Conservation (phyloP, 805 yeast species). For the Debaryomyces castellii region DNA sequence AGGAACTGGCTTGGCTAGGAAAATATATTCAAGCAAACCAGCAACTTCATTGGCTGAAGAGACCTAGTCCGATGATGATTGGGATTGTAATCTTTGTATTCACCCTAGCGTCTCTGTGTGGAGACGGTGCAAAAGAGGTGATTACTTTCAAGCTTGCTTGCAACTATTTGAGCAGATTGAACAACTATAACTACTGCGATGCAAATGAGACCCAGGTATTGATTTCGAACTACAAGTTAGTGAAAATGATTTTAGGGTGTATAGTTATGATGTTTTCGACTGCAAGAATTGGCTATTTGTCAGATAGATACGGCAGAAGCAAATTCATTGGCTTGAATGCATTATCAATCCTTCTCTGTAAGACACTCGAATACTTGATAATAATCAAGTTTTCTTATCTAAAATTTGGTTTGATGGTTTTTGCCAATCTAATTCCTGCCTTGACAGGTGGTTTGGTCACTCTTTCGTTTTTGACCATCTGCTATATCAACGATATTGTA, state of each 20-base stretch:
- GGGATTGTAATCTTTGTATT: conserved; percentile 41
- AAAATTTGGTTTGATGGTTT: conserved; percentile 36
- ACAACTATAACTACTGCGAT: conserved; percentile 20
- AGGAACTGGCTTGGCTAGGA: conserved; percentile 49
- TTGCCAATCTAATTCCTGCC: conserved; percentile 45
- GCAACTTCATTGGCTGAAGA: conserved; percentile 48
- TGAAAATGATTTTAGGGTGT: conserved; percentile 41
- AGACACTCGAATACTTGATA: conserved; percentile 19
- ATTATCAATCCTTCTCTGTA: conserved; percentile 19
- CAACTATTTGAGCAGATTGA: conserved; percentile 13
- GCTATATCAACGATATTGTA: conserved; percentile 74
- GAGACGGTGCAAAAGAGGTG: conserved; percentile 43
- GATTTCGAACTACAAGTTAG: conserved; percentile 51
- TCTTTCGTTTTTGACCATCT: conserved; percentile 56
- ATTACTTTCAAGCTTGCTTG: conserved; percentile 30
- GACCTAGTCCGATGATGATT: conserved; percentile 56
- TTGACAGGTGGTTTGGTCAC: conserved; percentile 64
- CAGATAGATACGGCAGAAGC: conserved; percentile 40
- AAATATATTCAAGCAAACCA: conserved; percentile 48
- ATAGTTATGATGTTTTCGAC: conserved; percentile 50
- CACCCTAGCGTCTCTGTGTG: conserved; percentile 40
- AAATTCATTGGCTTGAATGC: conserved; percentile 21
- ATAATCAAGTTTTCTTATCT: conserved; percentile 27
- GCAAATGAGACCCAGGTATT: conserved; percentile 34
- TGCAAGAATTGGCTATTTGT: conserved; percentile 46